Base-by-base conservation (phyloP, 2,329 filamentous ascomycete genomes). In the Alternaria dauci region DNA sequence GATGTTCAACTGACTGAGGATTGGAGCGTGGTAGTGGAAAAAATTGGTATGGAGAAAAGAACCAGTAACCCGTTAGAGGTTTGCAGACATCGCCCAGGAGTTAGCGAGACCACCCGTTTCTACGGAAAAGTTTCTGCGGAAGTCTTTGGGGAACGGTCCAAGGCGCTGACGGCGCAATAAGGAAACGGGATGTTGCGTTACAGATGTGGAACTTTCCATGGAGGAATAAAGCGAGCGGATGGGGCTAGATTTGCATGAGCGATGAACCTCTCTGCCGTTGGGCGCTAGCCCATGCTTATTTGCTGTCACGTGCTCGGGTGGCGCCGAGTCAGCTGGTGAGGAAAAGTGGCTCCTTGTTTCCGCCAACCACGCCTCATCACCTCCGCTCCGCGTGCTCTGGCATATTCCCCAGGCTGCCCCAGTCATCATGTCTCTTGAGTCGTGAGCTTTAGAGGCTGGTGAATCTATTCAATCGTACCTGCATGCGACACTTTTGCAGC, bases 391-490 rank as follows among this genome's bases (percentile, higher is more conserved):
- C 41, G 46, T 54, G 25, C 41, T 25, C 43, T 58, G 30, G 25
- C 25, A 14, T 42, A 7, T 28, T 23, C 12, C 34, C 34, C 30
- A 50, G 46, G 32, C 46, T 50, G 32, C 46, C 55, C 44, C 34
- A 53, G 52, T 46, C 39, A 44, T 30, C 16, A 34, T 51, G 39
- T 66, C 46, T 28, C 41, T 59, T 55, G 58, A 53, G 44, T 55
- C 23, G 43, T 47, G 42, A 66, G 52, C 50, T 56, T 44, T 64
- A 59, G 55, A 65, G 38, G 42, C 55, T 56, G 64, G 54, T 62
- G 62, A 66, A 64, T 66, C 47, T 62, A 66, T 65, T 62, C 64
- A 65, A 56, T 62, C 61, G 64, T 65, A 66, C 20, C 20, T 23
- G 59, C 59, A 34, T 63, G 52, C 28, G 34, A 34, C 38, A 7